A percentile compares a stretch with the other conserved stretches of the same genome.
These are phyloP conservation scores for Pholiota molesta DNA, from an alignment of 768 basidiomycete genomes.

Conservation along the genomic window DNA sequence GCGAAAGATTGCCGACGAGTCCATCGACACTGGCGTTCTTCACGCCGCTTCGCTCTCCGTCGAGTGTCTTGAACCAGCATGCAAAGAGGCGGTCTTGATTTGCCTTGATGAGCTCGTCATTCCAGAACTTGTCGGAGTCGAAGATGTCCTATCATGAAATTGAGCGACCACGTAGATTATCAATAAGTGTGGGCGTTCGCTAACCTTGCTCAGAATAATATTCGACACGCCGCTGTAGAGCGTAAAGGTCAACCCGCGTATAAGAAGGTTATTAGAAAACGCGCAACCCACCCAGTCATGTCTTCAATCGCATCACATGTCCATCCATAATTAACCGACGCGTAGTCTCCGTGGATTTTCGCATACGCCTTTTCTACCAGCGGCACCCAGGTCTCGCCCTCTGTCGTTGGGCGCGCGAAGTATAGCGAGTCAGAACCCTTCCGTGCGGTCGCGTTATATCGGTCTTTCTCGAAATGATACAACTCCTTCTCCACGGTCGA, in stretches of 20 bases:
- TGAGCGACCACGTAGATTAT: background rate
- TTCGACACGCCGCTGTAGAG: constrained; percentile 46
- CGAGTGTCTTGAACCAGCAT: constrained; percentile 46
- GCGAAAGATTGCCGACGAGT: constrained; percentile 46
- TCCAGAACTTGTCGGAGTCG: constrained; percentile 54
- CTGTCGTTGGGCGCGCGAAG: constrained; percentile 48
- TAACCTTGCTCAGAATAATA: constrained; percentile 42
- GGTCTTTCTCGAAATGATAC: constrained; percentile 53
- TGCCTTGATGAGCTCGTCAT: constrained; percentile 51
- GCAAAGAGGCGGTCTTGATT: constrained; percentile 57
- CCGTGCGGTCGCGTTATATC: constrained; percentile 46
- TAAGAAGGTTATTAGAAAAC: background rate
- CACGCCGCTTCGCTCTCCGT: constrained; percentile 34
- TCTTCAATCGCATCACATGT: constrained; percentile 59
- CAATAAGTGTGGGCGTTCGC: background rate
- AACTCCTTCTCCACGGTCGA: constrained; percentile 38
- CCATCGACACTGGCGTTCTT: constrained; percentile 35
- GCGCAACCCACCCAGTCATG: constrained; percentile 47
- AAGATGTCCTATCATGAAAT: constrained; percentile 42
- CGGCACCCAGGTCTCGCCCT: constrained; percentile 60
- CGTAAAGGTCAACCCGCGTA: background rate
- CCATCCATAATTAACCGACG: constrained; percentile 41
- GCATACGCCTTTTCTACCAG: constrained; percentile 63
- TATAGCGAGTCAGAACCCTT: constrained; percentile 50
- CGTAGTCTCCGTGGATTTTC: constrained; percentile 56